These are phyloP conservation scores for Medicago ruthenica DNA, from an alignment of 306 rosid genomes.

Conservation along the genomic window DNA sequence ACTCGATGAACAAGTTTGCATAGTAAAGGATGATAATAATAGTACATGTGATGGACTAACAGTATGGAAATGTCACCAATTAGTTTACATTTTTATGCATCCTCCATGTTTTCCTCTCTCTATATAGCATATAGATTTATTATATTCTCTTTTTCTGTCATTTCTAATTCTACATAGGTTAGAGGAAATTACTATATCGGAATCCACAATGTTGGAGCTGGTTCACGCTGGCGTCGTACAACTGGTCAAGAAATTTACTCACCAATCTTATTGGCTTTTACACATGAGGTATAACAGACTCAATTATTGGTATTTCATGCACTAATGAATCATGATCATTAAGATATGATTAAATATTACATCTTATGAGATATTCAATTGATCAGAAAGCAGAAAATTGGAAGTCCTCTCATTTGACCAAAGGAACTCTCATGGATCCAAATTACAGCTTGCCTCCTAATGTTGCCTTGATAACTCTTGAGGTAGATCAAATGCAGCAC, in stretches of 20 bases:
- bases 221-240: conserved; percentile 78
- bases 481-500: conserved; percentile 54
- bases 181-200: conserved; percentile 70
- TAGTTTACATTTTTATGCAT: conserved; percentile 6
- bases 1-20: conserved; percentile 79
- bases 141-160: neutral
- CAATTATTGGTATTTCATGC: neutral
- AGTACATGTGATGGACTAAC: conserved; percentile 58
- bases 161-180: conserved; percentile 50
- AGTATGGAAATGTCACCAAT: conserved; percentile 41
- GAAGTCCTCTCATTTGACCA: conserved; percentile 68
- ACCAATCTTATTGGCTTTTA: conserved; percentile 67
- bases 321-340: conserved; percentile 10
- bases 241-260: conserved; percentile 83
- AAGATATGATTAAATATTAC: neutral
- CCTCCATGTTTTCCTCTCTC: neutral
- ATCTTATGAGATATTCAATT: conserved; percentile 28
- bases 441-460: conserved; percentile 76
- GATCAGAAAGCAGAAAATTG: conserved; percentile 63
- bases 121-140: neutral
- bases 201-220: conserved; percentile 57
- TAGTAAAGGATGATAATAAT: neutral
- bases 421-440: conserved; percentile 61
- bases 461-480: conserved; percentile 86
- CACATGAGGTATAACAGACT: conserved; percentile 62